These are phyloP conservation scores for Agaricus blazei DNA, from an alignment of 768 basidiomycete species.

Conservation along the genomic window DNA sequence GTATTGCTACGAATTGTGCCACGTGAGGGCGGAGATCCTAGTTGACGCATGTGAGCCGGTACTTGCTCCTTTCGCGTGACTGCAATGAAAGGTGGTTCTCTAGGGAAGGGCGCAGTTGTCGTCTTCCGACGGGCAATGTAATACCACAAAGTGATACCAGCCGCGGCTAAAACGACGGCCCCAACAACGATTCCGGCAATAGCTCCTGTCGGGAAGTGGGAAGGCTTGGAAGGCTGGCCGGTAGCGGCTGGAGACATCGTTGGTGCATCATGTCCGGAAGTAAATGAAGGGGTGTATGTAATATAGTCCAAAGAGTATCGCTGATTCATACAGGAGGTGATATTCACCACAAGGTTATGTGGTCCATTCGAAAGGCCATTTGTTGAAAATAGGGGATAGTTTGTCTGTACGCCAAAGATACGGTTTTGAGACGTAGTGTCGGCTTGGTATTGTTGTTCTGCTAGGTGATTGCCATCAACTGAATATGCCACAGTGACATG, in stretches of 20 bases:
- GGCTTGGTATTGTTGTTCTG: slow-evolving; percentile 17
- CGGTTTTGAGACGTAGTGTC: slow-evolving; percentile 12
- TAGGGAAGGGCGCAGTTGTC: not conserved
- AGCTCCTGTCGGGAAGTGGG: slow-evolving; percentile 11
- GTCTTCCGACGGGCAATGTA: not conserved
- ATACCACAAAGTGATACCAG: slow-evolving; percentile 5
- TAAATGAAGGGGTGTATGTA: slow-evolving; percentile 21
- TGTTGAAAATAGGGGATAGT: slow-evolving; percentile 18
- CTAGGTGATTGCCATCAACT: slow-evolving; percentile 15
- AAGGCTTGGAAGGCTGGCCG: not conserved
- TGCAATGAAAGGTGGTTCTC: not conserved
- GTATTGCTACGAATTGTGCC: not conserved
- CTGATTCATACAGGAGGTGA: slow-evolving; percentile 15
- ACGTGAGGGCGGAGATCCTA: not conserved
- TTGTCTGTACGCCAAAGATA: slow-evolving; percentile 16
- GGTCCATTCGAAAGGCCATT: slow-evolving; percentile 14
- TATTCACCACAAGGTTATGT: slow-evolving; percentile 18
- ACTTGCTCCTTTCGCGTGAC: slow-evolving; percentile 3
- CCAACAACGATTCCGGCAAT: slow-evolving; percentile 14
- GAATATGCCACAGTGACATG: slow-evolving; percentile 19
- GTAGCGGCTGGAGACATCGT: not conserved
- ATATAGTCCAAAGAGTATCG: slow-evolving; percentile 22
- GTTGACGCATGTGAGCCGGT: slow-evolving; percentile 3
- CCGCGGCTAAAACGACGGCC: slow-evolving; percentile 1
- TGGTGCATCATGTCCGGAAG: slow-evolving; percentile 2